Evolutionary conservation across 305 asterid species (phyloP).

Genomic region (Euphrasia arctica): DNA sequence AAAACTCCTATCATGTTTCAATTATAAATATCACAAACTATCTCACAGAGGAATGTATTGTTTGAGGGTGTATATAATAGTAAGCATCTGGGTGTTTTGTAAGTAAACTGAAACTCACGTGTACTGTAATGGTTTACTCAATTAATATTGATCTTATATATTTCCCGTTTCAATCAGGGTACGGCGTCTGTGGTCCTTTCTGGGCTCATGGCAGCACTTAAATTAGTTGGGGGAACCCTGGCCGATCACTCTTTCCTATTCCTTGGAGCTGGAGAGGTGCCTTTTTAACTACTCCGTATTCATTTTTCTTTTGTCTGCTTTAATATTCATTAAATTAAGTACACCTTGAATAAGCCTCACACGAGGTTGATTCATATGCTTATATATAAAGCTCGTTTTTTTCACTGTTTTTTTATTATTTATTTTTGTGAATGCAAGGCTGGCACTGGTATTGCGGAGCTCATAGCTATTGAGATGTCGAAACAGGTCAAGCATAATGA

Average conservation of each 20-base stretch:
- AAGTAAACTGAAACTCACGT: not conserved
- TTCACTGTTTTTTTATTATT: not conserved
- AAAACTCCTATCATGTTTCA: no score
- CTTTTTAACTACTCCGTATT: constrained; percentile 9
- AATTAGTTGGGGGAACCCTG: constrained; percentile 79
- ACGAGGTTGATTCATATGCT: not conserved
- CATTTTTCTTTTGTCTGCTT: not conserved
- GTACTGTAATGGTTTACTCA: not conserved
- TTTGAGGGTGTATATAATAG: no score
- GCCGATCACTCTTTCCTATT: constrained; percentile 83
- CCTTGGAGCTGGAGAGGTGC: constrained; percentile 99
- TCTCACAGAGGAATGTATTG: no score
- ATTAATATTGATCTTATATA: not conserved
- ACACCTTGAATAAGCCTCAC: not conserved
- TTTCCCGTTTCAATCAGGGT: constrained; percentile 51
- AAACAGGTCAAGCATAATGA: constrained; percentile 58
- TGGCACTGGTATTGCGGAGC: constrained; percentile 98
- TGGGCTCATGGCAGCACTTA: constrained; percentile 77
- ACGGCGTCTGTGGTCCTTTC: constrained; percentile 97
- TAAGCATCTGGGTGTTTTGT: not conserved
- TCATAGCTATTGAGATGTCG: constrained; percentile 93
- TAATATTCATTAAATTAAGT: not conserved
- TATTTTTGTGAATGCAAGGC: constrained; percentile 53
- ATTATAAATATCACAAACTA: no score
- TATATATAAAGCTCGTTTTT: constrained; percentile 10